These are phyloP conservation scores for Pichia scutulata DNA, from an alignment of 805 yeast species.

Conservation along the genomic window DNA sequence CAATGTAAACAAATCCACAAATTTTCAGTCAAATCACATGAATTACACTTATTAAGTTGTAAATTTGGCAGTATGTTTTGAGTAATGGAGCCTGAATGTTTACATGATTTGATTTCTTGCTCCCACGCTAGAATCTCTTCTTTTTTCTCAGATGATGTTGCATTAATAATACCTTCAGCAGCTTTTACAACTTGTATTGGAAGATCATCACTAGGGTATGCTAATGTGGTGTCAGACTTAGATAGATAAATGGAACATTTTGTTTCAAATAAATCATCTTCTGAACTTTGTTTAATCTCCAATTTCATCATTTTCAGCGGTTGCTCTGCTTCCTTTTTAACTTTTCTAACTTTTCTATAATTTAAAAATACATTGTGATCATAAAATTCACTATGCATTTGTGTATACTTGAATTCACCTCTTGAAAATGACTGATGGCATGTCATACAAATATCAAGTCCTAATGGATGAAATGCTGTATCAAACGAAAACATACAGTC, in stretches of 20 bases:
- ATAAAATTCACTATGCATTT: constrained; percentile 43
- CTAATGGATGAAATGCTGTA: constrained; percentile 45
- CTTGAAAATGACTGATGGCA: constrained; percentile 69
- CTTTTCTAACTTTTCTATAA: constrained; percentile 44
- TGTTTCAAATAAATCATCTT: constrained; percentile 53
- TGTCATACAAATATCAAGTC: constrained; percentile 67
- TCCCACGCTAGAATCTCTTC: constrained; percentile 90
- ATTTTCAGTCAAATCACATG: constrained; percentile 64
- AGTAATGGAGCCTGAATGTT: constrained; percentile 54
- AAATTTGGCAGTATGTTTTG: constrained; percentile 27
- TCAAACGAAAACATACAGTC: constrained; percentile 87
- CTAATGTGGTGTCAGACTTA: constrained; percentile 21
- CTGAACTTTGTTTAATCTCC: constrained; percentile 56
- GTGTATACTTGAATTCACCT: constrained; percentile 40
- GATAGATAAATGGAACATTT: constrained; percentile 34
- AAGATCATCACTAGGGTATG: constrained; percentile 24
- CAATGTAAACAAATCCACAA: constrained; percentile 90
- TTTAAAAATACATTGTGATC: constrained; percentile 56
- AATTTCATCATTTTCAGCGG: constrained; percentile 50
- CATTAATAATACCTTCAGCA: constrained; percentile 39
- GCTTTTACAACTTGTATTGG: constrained; percentile 26
- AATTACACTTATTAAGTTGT: constrained; percentile 39
- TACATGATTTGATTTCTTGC: constrained; percentile 74
- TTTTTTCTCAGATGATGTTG: constrained; percentile 51
- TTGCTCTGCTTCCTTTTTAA: constrained; percentile 26